Evolutionary conservation across 805 yeast species (phyloP).

Genomic region (Nakazawaea ishiwadae): DNA sequence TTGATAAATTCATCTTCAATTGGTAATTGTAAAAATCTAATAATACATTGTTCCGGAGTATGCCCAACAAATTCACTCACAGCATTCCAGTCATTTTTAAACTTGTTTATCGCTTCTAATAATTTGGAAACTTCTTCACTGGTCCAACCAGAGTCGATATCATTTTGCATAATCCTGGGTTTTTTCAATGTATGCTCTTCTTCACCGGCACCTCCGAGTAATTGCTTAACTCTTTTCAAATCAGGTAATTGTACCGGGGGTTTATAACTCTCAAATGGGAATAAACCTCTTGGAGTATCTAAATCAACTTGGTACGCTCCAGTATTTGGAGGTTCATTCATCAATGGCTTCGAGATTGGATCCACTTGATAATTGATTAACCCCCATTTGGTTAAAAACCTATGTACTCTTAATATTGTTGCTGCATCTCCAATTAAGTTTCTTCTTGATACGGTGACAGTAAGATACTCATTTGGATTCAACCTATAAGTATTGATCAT

Average conservation of each 20-base stretch:
- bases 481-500: conserved; percentile 84
- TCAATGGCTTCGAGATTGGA: conserved; percentile 65
- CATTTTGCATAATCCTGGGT: conserved; percentile 31
- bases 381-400: conserved; percentile 88
- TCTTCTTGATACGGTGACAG: conserved; percentile 88
- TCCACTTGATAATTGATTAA: conserved; percentile 88
- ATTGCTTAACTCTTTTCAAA: conserved; percentile 22
- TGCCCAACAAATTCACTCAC: conserved; percentile 67
- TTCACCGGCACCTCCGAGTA: conserved; percentile 12
- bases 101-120: conserved; percentile 56
- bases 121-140: conserved; percentile 55
- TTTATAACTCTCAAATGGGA: conserved; percentile 84
- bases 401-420: conserved; percentile 77
- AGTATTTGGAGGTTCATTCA: conserved; percentile 67
- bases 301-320: conserved; percentile 73
- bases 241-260: conserved; percentile 48
- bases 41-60: conserved; percentile 73
- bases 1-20: conserved; percentile 71
- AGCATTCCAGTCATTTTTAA: conserved; percentile 74
- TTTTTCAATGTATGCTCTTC: conserved; percentile 24
- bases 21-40: conserved; percentile 74
- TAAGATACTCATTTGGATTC: conserved; percentile 84
- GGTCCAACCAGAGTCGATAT: conserved; percentile 55
- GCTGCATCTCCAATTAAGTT: conserved; percentile 91
- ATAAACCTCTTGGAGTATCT: conserved; percentile 89